A percentile compares a stretch with the other conserved stretches of the same genome.
Conservation (phyloP, 1,284 basidiomycete species). For the Leucoagaricus sp. region DNA sequence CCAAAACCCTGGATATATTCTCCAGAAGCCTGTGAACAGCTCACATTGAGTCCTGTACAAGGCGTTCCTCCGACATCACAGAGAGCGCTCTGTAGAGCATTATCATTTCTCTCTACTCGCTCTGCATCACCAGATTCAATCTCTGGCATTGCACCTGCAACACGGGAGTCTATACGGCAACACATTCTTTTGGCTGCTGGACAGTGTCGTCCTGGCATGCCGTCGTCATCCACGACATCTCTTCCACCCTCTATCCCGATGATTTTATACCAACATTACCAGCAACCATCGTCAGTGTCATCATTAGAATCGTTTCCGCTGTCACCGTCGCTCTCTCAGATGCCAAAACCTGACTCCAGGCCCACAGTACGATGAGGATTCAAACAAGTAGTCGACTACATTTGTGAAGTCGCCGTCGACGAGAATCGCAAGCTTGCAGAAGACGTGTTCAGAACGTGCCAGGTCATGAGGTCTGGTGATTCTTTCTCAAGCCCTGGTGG, state of each 20-base stretch:
- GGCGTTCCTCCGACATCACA: too few relatives aligned
- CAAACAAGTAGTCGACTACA: constrained; percentile 61
- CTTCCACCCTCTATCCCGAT: constrained; percentile 9
- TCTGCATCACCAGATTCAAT: too few relatives aligned
- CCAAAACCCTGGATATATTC: too few relatives aligned
- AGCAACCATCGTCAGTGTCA: neutral
- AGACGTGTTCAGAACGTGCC: constrained; percentile 54
- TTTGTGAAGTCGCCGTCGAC: constrained; percentile 42
- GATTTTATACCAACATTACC: neutral
- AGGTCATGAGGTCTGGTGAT: constrained; percentile 44
- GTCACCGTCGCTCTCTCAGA: constrained; percentile 27
- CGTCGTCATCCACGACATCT: too few relatives aligned
- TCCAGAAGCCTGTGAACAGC: too few relatives aligned
- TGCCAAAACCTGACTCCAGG: constrained; percentile 50
- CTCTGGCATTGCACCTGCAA: too few relatives aligned
- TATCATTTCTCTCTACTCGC: too few relatives aligned
- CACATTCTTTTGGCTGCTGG: constrained; percentile 45
- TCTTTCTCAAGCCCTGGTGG: too few relatives aligned
- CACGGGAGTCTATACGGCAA: too few relatives aligned
- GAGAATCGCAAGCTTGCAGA: constrained; percentile 47
- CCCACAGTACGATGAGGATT: constrained; percentile 52
- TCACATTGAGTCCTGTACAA: too few relatives aligned
- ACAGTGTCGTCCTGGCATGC: constrained; percentile 23
- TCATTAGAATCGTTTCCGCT: constrained; percentile 19
- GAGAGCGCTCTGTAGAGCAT: too few relatives aligned